Base-by-base conservation (phyloP, 768 basidiomycete species). In the Leccinum uliginosum region DNA sequence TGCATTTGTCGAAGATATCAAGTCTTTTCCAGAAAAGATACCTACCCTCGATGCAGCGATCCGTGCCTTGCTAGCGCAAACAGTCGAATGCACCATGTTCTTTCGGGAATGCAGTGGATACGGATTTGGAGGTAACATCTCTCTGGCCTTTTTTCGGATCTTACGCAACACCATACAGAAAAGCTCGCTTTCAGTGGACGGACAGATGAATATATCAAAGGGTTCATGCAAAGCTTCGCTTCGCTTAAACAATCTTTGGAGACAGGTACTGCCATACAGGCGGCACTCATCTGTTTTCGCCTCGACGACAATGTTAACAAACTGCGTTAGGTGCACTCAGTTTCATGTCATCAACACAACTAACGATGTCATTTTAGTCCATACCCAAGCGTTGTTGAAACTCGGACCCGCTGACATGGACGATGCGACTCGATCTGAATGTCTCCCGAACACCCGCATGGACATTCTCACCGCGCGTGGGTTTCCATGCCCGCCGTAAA, bases 1-100 rank as follows among this genome's bases (percentile, higher is more conserved):
- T 44, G 40, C 57, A 4, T 75, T 75, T 40, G 70, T 72, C 8
- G 67, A 73, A 26, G 61, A 58, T 8, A 53, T 75, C 17, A 59
- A 65, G 26, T 59, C 49, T 4, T 64, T 74, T 17, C 64, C 68
- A 6, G 61, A 67, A 48, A 71, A 57, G 45, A 64, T 74, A 40
- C 60, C 64, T 21, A 14, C 35, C 4, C 67, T 74, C 3, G 67
- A 75, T 46, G 57, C 60, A 29, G 64, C 60, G 14, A 65, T 75
- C 48, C 54, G 56, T 4, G 55, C 55, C 1, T 59, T 75, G 19
- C 49, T 71, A 1, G 61, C 65, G 8, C 74, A 74, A 48, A 75
- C 73, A 0, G 63, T 73, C 6, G 74, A 75, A 61, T 75, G 74
- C 29, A 67, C 59, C 15, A 63, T 75, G 53, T 75, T 75, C 52